These are phyloP conservation scores for Desmodesmus armatus DNA, from an alignment of 139 green algal species.

Conservation along the genomic window DNA sequence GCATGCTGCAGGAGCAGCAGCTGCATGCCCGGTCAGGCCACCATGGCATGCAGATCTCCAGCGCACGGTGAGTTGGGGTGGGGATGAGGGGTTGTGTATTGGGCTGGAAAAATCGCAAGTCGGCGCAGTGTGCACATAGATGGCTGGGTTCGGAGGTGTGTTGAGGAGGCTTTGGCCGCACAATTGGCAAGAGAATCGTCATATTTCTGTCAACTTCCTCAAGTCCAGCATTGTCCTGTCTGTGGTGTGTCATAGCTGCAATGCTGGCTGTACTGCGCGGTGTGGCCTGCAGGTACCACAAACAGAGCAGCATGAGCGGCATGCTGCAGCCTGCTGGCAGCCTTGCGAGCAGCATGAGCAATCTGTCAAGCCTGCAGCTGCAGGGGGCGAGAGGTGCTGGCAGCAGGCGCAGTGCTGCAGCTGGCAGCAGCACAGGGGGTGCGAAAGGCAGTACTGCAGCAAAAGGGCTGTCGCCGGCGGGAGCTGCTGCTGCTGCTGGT, in stretches of 20 bases:
- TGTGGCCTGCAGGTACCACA: conserved; percentile 14
- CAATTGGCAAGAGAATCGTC: too few species aligned
- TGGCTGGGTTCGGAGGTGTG: too few species aligned
- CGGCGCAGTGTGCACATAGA: too few species aligned
- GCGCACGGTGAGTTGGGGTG: conserved; percentile 12
- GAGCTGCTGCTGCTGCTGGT: not conserved
- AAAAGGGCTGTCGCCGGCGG: too few species aligned
- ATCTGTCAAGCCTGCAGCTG: conserved; percentile 32
- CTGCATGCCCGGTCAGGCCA: not conserved
- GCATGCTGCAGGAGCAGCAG: conserved; percentile 20
- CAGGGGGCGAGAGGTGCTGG: not conserved
- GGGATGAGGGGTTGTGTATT: too few species aligned
- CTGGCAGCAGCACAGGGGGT: not conserved
- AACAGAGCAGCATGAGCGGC: conserved; percentile 19
- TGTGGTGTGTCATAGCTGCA: too few species aligned
- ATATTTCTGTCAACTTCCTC: too few species aligned
- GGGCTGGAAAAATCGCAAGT: too few species aligned
- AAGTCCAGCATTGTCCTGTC: too few species aligned
- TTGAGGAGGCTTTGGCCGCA: too few species aligned
- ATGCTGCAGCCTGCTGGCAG: conserved; percentile 25
- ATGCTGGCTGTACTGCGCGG: too few species aligned
- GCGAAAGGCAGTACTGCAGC: too few species aligned
- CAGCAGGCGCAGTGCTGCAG: conserved; percentile 11
- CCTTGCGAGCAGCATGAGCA: conserved; percentile 25
- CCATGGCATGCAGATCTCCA: not conserved